Evolutionary conservation across 1,284 basidiomycete species (phyloP), one percentile per base, ranked within the genome.

Genomic region (Irpex lacteus): DNA sequence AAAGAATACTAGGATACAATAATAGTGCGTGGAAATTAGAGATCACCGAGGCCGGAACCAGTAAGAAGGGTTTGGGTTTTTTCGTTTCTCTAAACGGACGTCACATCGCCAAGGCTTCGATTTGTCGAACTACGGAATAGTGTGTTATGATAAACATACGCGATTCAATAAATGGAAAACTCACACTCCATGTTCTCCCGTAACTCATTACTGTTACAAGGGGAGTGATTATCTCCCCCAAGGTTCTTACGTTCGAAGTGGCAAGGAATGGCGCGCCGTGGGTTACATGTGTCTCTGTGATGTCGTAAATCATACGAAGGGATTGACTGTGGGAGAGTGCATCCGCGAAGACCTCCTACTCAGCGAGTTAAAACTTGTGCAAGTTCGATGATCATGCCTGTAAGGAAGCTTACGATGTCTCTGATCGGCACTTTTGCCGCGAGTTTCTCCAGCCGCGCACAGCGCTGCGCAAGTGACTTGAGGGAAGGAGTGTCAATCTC

Each of bases 161-260:
- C 19, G n/a, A 13, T 53, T 9, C 19, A 18, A 18, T 26, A 53
- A 53, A 26, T 18, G 18, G 50, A 53, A 57, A 21, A 71, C 76
- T 60, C 68, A 89, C 89, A 69, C 77, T 84, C 88, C 88, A 91
- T 7, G 84, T 71, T 47, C 86, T 78, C 52, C 79, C 80, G 64
- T 82, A 83, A 34, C 81, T 83, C 37, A 88, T 73, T 49, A 91
- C 76, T 63, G 76, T 82, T 59, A 73, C 72, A 62, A 88, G 72
- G 37, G 67, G 77, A 9, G 74, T 76, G 13, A 81, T 79, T 3
- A 65, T 64, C 21, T 69, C 68, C 78, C 87, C 82, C 63, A 89
- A 70, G 36, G 71, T 63, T 13, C 72, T 73, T 5, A 83, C 81
- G 57, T 79, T 78, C 13, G 80, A 77, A 37, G 74, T 76, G 49